Evolutionary conservation across 1,284 basidiomycete species (phyloP), one percentile per base, ranked within the genome.

Genomic region (Apiotrichum brassicae): DNA sequence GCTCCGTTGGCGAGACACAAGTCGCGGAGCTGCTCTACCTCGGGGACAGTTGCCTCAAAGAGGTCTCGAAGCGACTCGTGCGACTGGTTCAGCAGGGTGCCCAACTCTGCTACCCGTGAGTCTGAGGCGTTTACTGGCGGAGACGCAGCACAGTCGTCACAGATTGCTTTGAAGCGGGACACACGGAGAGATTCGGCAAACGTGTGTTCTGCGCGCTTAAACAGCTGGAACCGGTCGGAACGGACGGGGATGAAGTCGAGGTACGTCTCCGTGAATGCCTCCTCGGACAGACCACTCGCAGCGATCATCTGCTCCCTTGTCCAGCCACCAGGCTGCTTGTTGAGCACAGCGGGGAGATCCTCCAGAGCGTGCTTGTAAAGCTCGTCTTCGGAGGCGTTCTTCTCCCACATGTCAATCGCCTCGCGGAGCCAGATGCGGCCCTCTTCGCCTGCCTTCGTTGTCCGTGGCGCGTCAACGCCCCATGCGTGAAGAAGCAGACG

Each of bases 1-100:
- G 87, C 86, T 11, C 88, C 88, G 3, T 82, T 79, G 18, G 79
- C 74, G 46, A 60, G 80, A 78, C 58, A 92, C 66, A 64, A 60
- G 63, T 12, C 79, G 79, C 63, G 61, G 14, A 93, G 77, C 60
- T 80, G 70, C 65, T 93, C 82, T 16, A 92, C 75, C 69, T 89
- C 85, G 1, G 81, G 78, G 63, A 85, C 86, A 8, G 86, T 87
- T 69, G 85, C 89, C 56, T 90, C 82, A 64, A 79, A 91, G 8
- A 85, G 67, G 43, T 77, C 69, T 26, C 79, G 65, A 67, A 87
- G 88, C 60, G 81, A 83, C 43, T 73, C 73, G 63, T 90, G 87
- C 14, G 84, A 87, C 49, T 80, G 79, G 63, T 88, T 82, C 84
- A 93, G 87, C 42, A 92, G 71, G 14, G 65, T 64, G 20, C 87